Base-by-base conservation (phyloP, 148 eudicot species). In the Heliamphora exappendiculata region DNA sequence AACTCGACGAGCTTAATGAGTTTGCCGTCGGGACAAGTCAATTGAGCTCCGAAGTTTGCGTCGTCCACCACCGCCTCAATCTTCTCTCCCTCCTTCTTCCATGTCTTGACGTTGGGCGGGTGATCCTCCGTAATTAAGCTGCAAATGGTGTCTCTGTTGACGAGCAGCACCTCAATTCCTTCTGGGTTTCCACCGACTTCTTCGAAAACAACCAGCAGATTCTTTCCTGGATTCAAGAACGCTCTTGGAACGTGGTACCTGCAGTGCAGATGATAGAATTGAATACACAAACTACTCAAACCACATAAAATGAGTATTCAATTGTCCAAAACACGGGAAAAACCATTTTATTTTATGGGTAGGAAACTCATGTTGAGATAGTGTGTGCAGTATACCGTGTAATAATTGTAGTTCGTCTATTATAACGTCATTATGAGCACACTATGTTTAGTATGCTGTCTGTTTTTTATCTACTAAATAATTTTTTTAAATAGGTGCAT, bases 181-280 rank as follows among this genome's bases (percentile, higher is more conserved):
- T 80, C 83, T 0, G 89, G 87, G 49, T 77, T 49, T 19, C 96
- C 97, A 16, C 91, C 89, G 3, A 76, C 74, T 78, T 95, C 97
- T 65, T 94, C 98, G 50, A 91, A 87, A 3, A 95, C 80, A 57
- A 95, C 98, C 59, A 95, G 67, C 3, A 91, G 82, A 76, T 95
- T 95, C 76, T 84, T 80, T 67, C 73, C 86, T 0, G 89, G 86
- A 81, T 95, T 92, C 76, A 92, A 64, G 83, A 67, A 91, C 51
- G 92, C 55, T 71, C 96, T 86, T 67, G 98, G 98, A 36, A 95
- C 75, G 71, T 95, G 97, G 81, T 95, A 93, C 90, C 96, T 93
- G 31, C n/a, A n/a, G n/a, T n/a, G n/a, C n/a, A n/a, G n/a, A n/a
- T n/a, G n/a, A n/a, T n/a, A n/a, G n/a, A n/a, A n/a, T n/a, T n/a